Percentiles rank a stretch among this genome's conserved stretches.
phyloP scores from a whole-genome alignment of 441 rosid genomes.

The Lepidium campestre region DNA sequence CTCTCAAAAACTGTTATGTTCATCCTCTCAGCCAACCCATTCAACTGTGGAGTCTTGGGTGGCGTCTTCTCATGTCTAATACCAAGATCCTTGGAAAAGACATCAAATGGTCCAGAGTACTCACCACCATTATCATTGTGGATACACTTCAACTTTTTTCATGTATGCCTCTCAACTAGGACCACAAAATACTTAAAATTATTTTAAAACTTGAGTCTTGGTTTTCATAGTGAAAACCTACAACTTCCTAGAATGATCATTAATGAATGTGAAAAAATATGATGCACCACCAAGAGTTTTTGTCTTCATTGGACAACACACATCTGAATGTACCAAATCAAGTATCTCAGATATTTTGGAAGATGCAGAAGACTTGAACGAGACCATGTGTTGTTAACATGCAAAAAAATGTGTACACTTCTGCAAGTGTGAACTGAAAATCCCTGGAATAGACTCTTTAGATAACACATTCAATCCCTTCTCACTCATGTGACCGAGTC shows the following conservation, averaged over 20 bases:
- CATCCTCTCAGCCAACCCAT: no score
- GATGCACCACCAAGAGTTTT: not conserved
- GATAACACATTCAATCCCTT: not conserved
- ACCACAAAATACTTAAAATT: no score
- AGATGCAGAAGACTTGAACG: not conserved
- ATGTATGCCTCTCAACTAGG: no score
- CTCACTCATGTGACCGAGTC: not conserved
- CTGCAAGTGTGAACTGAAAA: not conserved
- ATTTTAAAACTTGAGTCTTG: not conserved
- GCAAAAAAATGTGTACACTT: not conserved
- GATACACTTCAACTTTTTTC: no score
- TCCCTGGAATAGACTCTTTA: not conserved
- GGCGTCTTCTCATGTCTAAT: no score
- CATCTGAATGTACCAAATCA: not conserved
- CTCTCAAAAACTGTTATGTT: no score
- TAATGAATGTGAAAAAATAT: not conserved
- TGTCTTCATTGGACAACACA: not conserved
- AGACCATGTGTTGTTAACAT: not conserved
- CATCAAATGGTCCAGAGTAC: no score
- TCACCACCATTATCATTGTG: no score
- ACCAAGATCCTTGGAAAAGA: no score
- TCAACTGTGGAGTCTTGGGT: no score
- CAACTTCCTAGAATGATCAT: not conserved
- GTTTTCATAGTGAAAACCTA: not conserved
- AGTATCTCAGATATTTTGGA: not conserved